These are phyloP conservation scores for Eucalyptus erythrocorys DNA, from an alignment of 345 rosid species.

Conservation along the genomic window DNA sequence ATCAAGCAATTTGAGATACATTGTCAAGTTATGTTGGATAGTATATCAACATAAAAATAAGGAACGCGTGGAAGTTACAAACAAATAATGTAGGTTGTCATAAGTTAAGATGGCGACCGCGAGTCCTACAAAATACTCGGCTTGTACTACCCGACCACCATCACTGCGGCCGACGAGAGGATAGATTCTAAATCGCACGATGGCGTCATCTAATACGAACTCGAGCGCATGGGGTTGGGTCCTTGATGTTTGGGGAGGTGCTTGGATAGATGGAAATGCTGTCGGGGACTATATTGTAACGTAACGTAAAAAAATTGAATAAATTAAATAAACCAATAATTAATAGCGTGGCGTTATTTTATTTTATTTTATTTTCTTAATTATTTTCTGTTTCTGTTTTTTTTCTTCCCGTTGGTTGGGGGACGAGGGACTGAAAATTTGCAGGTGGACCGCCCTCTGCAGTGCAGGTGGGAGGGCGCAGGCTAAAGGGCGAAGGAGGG, in stretches of 20 bases:
- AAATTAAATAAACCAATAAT: background rate
- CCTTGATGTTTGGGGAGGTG: background rate
- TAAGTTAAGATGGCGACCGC: no score
- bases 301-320: background rate
- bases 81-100: background rate
- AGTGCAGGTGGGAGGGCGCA: background rate
- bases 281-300: background rate
- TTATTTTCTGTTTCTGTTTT: background rate
- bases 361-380: background rate
- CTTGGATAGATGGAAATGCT: background rate
- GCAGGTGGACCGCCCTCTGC: background rate
- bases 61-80: no score
- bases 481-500: background rate
- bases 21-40: rapidly evolving
- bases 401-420: background rate
- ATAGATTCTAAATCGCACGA: background rate
- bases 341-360: background rate
- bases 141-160: background rate
- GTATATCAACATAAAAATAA: no score
- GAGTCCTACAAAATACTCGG: background rate
- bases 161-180: background rate
- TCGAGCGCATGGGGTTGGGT: background rate
- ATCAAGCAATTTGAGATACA: rapidly evolving
- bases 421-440: background rate
- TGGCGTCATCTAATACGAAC: background rate